These are phyloP conservation scores for Xylariales sp. DNA, from an alignment of 2,329 filamentous ascomycete genomes.

Conservation along the genomic window DNA sequence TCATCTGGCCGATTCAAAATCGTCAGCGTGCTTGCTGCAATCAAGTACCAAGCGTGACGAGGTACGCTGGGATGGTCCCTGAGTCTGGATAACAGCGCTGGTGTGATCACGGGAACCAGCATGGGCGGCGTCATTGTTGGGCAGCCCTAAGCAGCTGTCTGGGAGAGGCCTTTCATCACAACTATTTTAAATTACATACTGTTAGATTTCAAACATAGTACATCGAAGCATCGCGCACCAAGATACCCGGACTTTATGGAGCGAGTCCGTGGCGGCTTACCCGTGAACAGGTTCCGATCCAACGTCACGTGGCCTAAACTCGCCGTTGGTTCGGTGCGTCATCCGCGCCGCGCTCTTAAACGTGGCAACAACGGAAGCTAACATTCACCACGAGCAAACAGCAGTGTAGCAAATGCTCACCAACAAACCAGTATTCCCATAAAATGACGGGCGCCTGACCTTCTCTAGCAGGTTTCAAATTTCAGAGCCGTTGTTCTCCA, in stretches of 20 bases:
- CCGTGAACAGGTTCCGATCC: not conserved
- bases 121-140: not conserved
- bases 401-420: too few relatives aligned
- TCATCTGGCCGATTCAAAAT: constrained; percentile 46
- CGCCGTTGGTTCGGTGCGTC: not conserved
- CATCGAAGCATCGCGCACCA: not conserved
- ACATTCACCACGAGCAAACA: not conserved
- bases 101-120: constrained; percentile 29
- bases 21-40: constrained; percentile 40
- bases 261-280: constrained; percentile 1
- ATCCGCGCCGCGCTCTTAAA: constrained; percentile 11
- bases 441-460: constrained; percentile 33
- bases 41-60: constrained; percentile 42
- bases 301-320: constrained; percentile 4
- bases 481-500: not conserved
- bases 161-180: not conserved
- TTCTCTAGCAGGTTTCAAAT: constrained; percentile 8
- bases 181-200: too few relatives aligned
- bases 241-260: constrained; percentile 1
- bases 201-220: too few relatives aligned
- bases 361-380: constrained; percentile 16
- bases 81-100: constrained; percentile 36
- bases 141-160: too few relatives aligned
- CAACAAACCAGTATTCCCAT: constrained; percentile 9
- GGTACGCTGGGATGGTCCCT: constrained; percentile 37